phyloP scores from a whole-genome alignment of 1,139 yeast species.

The Kodamaea anthophila region DNA sequence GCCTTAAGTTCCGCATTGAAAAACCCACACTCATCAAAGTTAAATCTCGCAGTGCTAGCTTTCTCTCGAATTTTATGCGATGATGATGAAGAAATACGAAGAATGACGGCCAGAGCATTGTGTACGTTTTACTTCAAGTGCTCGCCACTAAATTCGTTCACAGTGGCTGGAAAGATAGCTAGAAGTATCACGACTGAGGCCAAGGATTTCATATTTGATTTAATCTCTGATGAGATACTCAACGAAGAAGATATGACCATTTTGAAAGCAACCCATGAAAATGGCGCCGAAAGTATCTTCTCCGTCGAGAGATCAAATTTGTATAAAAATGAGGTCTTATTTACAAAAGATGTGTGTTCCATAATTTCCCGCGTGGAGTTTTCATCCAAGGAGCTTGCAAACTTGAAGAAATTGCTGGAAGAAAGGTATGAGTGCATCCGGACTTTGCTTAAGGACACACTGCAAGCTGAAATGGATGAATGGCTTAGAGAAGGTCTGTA shows the following conservation, averaged over 20 bases:
- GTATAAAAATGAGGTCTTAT: conserved; percentile 19
- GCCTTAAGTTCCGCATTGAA: conserved; percentile 30
- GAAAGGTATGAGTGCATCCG: conserved; percentile 5
- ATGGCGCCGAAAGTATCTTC: conserved; percentile 14
- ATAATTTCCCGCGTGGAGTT: too few species aligned
- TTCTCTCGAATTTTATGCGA: conserved; percentile 39
- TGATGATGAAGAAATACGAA: conserved; percentile 52
- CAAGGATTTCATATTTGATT: neutral
- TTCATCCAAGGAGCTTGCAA: too few species aligned
- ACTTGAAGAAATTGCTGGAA: conserved; percentile 2
- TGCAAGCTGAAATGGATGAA: conserved; percentile 14
- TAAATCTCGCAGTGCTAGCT: conserved; percentile 4
- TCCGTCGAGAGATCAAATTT: conserved; percentile 29
- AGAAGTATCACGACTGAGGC: neutral
- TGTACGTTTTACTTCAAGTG: conserved; percentile 5
- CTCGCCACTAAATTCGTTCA: conserved; percentile 9
- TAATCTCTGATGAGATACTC: conserved; percentile 4
- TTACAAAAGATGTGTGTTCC: conserved; percentile 3
- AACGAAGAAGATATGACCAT: neutral
- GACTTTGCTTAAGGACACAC: conserved; percentile 5
- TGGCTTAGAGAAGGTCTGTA: conserved; percentile 15
- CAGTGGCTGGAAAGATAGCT: conserved; percentile 1
- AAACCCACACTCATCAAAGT: conserved; percentile 1
- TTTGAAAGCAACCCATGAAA: neutral
- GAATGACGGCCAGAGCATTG: conserved; percentile 28